Percentiles rank a stretch among this genome's conserved stretches.
Evolutionary conservation across 1,284 basidiomycete species (phyloP).

Genomic region (Trichosporon inkin): DNA sequence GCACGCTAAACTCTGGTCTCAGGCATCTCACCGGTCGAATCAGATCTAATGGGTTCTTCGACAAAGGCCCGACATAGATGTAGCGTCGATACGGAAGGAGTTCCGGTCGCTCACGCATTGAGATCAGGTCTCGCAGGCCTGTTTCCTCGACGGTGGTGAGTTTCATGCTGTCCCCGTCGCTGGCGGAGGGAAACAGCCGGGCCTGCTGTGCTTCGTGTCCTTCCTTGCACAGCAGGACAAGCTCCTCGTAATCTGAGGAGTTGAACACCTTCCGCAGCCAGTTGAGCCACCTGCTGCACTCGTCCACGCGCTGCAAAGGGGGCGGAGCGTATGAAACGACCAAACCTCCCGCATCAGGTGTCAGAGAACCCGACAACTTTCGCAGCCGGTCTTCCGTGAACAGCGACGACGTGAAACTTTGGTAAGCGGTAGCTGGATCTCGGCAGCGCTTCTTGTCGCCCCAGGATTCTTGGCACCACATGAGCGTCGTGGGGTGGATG

Average conservation of each 20-base stretch:
- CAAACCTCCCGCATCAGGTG: constrained; percentile 18
- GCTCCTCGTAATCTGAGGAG: constrained; percentile 18
- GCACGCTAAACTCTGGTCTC: neutral
- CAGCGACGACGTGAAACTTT: constrained; percentile 24
- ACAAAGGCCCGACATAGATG: constrained; percentile 32
- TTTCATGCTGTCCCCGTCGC: neutral
- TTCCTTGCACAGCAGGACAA: constrained; percentile 24
- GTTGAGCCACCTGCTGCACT: constrained; percentile 27
- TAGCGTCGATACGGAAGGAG: constrained; percentile 33
- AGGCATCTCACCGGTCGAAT: neutral
- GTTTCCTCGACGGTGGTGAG: constrained; percentile 24
- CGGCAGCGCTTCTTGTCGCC: constrained; percentile 24
- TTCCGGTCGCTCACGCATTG: constrained; percentile 32
- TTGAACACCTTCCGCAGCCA: constrained; percentile 27
- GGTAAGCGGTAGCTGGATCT: constrained; percentile 25
- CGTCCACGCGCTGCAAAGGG: constrained; percentile 14
- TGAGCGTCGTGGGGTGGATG: constrained; percentile 30
- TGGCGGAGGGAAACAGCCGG: neutral
- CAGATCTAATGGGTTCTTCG: neutral
- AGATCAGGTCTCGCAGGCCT: constrained; percentile 29
- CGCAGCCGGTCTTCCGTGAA: constrained; percentile 29
- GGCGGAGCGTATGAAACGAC: constrained; percentile 32
- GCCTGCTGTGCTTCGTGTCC: neutral
- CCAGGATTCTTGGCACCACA: constrained; percentile 30
- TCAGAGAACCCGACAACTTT: constrained; percentile 18